Conservation (phyloP, 2,329 filamentous ascomycete genomes). For the Onygenales sp. region DNA sequence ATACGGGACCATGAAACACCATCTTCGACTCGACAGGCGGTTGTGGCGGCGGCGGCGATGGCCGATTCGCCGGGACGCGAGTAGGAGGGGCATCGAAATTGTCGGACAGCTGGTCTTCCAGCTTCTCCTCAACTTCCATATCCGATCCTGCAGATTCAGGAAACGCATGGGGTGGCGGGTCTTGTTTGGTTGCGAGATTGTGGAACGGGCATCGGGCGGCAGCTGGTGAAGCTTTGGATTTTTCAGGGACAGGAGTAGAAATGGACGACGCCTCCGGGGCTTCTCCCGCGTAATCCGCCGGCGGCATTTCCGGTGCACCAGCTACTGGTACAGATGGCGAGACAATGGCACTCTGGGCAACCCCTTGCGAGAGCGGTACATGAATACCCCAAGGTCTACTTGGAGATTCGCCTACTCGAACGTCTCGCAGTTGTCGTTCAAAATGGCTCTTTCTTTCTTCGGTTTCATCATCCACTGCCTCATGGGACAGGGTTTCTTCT, state of each 20-base stretch:
- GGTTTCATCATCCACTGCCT: slow-evolving; percentile 35
- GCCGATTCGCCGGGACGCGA: neutral
- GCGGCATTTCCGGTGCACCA: slow-evolving; percentile 12
- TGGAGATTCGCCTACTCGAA: slow-evolving; percentile 87
- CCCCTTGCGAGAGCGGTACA: slow-evolving; percentile 53
- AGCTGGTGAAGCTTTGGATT: slow-evolving; percentile 12
- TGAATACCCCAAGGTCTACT: slow-evolving; percentile 88
- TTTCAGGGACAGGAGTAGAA: slow-evolving; percentile 3
- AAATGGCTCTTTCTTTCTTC: slow-evolving; percentile 64
- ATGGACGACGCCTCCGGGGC: slow-evolving; percentile 8
- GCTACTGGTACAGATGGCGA: slow-evolving; percentile 16
- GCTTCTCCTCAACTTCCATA: neutral
- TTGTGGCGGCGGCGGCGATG: neutral
- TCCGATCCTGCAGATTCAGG: neutral
- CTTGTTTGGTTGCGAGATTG: slow-evolving; percentile 15
- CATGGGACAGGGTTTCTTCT: slow-evolving; percentile 15
- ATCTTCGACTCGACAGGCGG: slow-evolving; percentile 34
- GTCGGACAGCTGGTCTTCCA: neutral
- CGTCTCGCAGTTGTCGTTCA: slow-evolving; percentile 74
- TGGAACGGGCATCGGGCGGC: slow-evolving; percentile 28
- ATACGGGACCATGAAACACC: slow-evolving; percentile 87
- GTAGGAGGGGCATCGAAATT: neutral
- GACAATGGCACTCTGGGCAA: slow-evolving; percentile 20
- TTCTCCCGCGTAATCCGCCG: slow-evolving; percentile 10
- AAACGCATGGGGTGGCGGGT: neutral